Conservation (phyloP, 768 basidiomycete species). For the Crucibulum laeve region DNA sequence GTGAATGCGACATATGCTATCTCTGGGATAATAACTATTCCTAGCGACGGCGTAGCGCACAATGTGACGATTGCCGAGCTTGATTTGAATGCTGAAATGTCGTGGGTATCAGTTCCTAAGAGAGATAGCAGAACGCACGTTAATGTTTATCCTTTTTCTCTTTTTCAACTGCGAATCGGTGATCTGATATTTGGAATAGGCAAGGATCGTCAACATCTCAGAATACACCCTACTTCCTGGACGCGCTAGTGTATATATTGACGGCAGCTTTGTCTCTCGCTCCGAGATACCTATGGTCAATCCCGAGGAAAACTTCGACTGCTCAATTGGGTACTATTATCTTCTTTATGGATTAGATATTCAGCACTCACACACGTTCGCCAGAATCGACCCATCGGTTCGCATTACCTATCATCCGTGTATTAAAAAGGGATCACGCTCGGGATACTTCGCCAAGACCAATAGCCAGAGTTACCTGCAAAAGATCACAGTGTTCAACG, state of each 20-base stretch:
- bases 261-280: conserved; percentile 52
- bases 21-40: conserved; percentile 37
- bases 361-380: background rate
- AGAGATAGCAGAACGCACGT: conserved; percentile 31
- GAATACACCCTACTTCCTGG: conserved; percentile 49
- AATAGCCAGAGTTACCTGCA: conserved; percentile 25
- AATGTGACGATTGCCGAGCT: conserved; percentile 37
- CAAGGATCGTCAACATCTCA: conserved; percentile 48
- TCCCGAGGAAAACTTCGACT: conserved; percentile 40
- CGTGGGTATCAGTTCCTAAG: conserved; percentile 39
- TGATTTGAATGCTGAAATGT: conserved; percentile 30
- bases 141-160: conserved; percentile 21
- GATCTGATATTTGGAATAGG: conserved; percentile 19
- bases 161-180: background rate
- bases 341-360: background rate
- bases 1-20: conserved; percentile 36
- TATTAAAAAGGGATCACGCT: conserved; percentile 24
- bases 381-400: conserved; percentile 36
- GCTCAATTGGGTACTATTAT: conserved; percentile 37
- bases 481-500: conserved; percentile 33
- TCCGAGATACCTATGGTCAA: conserved; percentile 36
- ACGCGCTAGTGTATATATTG: conserved; percentile 45
- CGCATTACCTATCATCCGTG: conserved; percentile 34
- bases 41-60: conserved; percentile 33
- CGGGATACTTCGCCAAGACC: conserved; percentile 29